Evolutionary conservation across 371 early-diverging fungal genomes (phyloP).

Genomic region (Mucor circinelloides): DNA sequence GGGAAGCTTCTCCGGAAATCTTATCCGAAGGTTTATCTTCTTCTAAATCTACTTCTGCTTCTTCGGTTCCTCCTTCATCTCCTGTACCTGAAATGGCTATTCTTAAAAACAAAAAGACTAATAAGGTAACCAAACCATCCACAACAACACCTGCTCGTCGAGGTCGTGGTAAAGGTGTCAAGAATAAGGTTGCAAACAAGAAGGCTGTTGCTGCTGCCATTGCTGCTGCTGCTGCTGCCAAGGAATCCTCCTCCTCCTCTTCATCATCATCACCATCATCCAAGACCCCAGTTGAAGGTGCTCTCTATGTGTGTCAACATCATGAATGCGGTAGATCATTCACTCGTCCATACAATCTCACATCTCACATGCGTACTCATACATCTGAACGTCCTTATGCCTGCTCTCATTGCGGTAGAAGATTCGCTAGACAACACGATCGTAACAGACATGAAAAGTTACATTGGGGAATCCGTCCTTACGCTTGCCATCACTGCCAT

Average conservation of each 20-base stretch:
- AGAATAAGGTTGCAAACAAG: conserved; percentile 16
- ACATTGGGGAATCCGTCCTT: conserved; percentile 55
- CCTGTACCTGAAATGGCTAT: conserved; percentile 11
- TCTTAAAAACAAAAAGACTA: conserved; percentile 12
- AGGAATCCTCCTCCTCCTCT: background rate
- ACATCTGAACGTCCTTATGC: conserved; percentile 49
- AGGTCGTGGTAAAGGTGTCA: conserved; percentile 31
- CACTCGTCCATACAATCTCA: conserved; percentile 72
- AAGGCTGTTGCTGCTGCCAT: conserved; percentile 11
- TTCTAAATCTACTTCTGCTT: conserved; percentile 1
- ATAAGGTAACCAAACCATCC: conserved; percentile 16
- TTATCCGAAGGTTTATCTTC: conserved; percentile 13
- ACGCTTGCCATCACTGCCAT: conserved; percentile 47
- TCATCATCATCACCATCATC: conserved; percentile 4
- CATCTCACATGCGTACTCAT: conserved; percentile 73
- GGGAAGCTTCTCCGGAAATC: conserved; percentile 22
- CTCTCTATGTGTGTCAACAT: conserved; percentile 24
- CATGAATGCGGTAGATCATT: conserved; percentile 70
- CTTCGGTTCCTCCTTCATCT: conserved; percentile 8
- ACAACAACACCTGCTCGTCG: conserved; percentile 16
- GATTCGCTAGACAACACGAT: conserved; percentile 57
- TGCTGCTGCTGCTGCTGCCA: background rate
- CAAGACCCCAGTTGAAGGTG: conserved; percentile 23
- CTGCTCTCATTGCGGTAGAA: conserved; percentile 44
- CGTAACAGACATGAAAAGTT: conserved; percentile 54